Evolutionary conservation across 352 stramenopile species (phyloP).

Genomic region (Plasmopara viticola): DNA sequence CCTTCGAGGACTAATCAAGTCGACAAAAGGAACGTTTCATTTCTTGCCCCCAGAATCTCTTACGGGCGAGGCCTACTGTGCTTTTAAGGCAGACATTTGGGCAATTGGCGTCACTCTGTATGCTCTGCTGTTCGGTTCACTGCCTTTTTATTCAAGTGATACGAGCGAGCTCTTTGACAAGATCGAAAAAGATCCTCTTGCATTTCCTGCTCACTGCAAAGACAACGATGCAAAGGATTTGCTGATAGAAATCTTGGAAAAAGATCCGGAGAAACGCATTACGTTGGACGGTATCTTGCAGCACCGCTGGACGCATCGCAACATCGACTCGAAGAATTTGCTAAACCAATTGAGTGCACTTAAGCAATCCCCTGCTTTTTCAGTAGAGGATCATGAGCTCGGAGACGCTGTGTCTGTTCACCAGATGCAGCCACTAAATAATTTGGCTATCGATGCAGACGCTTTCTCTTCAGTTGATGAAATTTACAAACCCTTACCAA

Average conservation of each 20-base stretch:
- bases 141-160: conserved; percentile 87
- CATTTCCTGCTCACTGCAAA: conserved; percentile 38
- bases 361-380: conserved; percentile 30
- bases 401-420: conserved; percentile 48
- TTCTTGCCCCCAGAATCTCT: conserved; percentile 67
- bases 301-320: conserved; percentile 68
- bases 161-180: conserved; percentile 86
- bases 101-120: conserved; percentile 89
- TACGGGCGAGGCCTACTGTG: conserved; percentile 60
- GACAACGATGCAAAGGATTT: conserved; percentile 65
- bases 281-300: conserved; percentile 55
- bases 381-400: conserved; percentile 41
- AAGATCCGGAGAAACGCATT: conserved; percentile 64
- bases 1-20: conserved; percentile 44
- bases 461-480: background rate
- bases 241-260: conserved; percentile 61
- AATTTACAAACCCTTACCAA: conserved; percentile 35
- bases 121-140: conserved; percentile 75
- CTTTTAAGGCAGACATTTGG: conserved; percentile 88
- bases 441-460: conserved; percentile 8
- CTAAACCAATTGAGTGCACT: conserved; percentile 36
- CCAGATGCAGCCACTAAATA: conserved; percentile 28
- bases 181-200: conserved; percentile 59
- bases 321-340: conserved; percentile 47
- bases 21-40: conserved; percentile 73